Evolutionary conservation across 768 basidiomycete genomes (phyloP).

Genomic region (Serendipita sp.): DNA sequence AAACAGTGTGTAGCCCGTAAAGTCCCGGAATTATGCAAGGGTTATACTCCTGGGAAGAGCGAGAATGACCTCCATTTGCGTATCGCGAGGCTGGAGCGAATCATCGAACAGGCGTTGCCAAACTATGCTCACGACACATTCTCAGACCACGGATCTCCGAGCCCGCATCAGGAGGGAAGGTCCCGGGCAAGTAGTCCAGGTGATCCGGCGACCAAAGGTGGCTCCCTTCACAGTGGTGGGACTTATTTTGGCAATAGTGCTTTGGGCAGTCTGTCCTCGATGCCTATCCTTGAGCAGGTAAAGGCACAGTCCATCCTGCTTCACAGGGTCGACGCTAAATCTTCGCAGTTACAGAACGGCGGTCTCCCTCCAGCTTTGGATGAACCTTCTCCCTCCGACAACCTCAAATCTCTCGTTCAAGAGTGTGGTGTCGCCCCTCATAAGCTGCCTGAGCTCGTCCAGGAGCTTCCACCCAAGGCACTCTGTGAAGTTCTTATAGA

Average conservation of each 20-base stretch:
- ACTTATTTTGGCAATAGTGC: conserved; percentile 69
- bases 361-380: conserved; percentile 10
- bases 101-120: conserved; percentile 63
- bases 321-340: neutral
- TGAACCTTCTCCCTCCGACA: conserved; percentile 38
- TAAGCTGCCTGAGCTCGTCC: conserved; percentile 75
- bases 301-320: conserved; percentile 5
- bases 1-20: conserved; percentile 64
- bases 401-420: conserved; percentile 67
- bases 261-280: conserved; percentile 67
- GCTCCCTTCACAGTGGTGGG: conserved; percentile 65
- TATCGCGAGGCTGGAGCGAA: conserved; percentile 59
- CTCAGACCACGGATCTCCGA: conserved; percentile 10
- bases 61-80: conserved; percentile 58
- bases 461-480: conserved; percentile 68
- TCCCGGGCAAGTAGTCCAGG: conserved; percentile 37
- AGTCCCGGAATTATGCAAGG: conserved; percentile 74
- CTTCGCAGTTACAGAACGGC: neutral
- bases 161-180: conserved; percentile 21
- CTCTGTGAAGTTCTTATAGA: conserved; percentile 66
- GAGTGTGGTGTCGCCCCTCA: conserved; percentile 87
- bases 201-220: conserved; percentile 52
- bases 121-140: conserved; percentile 11
- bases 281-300: conserved; percentile 66
- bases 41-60: conserved; percentile 73